phyloP scores from a whole-genome alignment of 169 alveolate species.

The Plasmodium gallinaceum region DNA sequence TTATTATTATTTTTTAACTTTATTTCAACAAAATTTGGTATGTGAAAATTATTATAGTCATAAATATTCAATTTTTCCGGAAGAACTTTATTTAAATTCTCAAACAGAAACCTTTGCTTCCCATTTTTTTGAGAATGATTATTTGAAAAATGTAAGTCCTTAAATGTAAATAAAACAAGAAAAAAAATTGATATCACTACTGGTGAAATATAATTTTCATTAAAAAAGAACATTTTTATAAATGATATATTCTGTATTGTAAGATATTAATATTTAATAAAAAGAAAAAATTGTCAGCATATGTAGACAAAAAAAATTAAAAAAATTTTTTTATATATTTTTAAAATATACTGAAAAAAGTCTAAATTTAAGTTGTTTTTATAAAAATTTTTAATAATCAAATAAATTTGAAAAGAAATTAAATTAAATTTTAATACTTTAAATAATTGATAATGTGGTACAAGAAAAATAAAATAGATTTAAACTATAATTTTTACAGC shows the following conservation, averaged over 20 bases:
- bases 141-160: neutral
- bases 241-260: too few species aligned
- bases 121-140: neutral
- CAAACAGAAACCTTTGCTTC: conserved; percentile 8
- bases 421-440: too few species aligned
- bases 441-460: too few species aligned
- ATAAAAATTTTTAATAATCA: too few species aligned
- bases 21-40: conserved; percentile 5
- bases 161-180: conserved; percentile 9
- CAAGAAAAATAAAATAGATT: too few species aligned
- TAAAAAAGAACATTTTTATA: conserved; percentile 11
- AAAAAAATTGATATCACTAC: conserved; percentile 14
- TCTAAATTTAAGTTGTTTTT: neutral
- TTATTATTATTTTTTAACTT: conserved; percentile 20
- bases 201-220: neutral
- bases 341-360: too few species aligned
- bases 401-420: too few species aligned
- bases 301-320: too few species aligned
- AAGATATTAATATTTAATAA: too few species aligned
- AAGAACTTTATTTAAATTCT: neutral
- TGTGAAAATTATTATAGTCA: neutral
- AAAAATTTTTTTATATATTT: too few species aligned
- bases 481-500: too few species aligned
- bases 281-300: too few species aligned
- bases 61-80: neutral